These are phyloP conservation scores for Carallia brachiata DNA, from an alignment of 345 rosid species.

Conservation along the genomic window DNA sequence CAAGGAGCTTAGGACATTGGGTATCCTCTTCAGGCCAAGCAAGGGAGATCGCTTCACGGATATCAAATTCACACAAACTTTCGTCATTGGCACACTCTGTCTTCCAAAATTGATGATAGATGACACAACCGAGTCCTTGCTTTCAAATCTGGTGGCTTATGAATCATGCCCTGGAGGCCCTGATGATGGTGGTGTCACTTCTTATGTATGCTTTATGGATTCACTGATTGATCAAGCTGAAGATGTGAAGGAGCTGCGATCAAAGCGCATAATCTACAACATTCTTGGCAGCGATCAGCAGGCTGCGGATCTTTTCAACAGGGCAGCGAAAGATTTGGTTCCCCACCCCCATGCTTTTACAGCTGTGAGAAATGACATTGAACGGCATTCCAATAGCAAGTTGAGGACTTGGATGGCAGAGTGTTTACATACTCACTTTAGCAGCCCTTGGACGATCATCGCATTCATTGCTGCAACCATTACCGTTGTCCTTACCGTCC, in stretches of 20 bases:
- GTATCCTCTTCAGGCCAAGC: background rate
- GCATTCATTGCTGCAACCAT: conserved; percentile 1
- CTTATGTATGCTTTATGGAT: conserved; percentile 18
- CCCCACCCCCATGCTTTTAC: background rate
- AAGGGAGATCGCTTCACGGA: background rate
- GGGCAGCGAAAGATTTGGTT: conserved; percentile 4
- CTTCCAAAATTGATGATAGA: conserved; percentile 13
- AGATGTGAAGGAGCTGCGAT: conserved; percentile 20
- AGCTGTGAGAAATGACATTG: background rate
- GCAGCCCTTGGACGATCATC: conserved; percentile 11
- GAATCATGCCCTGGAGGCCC: conserved; percentile 8
- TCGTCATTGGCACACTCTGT: background rate
- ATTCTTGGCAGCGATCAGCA: conserved; percentile 18
- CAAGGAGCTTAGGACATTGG: conserved; percentile 13
- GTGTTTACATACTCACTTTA: conserved; percentile 7
- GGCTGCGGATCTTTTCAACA: conserved; percentile 18
- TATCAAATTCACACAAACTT: background rate
- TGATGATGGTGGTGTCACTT: conserved; percentile 11
- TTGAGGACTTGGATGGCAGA: background rate
- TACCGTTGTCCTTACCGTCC: background rate
- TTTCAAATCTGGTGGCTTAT: conserved; percentile 27
- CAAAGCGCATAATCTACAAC: background rate
- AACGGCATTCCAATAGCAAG: background rate
- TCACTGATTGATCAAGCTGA: conserved; percentile 19
- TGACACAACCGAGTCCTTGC: conserved; percentile 17